Base-by-base conservation (phyloP, 371 early-diverging fungal species). In the Batrachochytrium dendrobatidis region DNA sequence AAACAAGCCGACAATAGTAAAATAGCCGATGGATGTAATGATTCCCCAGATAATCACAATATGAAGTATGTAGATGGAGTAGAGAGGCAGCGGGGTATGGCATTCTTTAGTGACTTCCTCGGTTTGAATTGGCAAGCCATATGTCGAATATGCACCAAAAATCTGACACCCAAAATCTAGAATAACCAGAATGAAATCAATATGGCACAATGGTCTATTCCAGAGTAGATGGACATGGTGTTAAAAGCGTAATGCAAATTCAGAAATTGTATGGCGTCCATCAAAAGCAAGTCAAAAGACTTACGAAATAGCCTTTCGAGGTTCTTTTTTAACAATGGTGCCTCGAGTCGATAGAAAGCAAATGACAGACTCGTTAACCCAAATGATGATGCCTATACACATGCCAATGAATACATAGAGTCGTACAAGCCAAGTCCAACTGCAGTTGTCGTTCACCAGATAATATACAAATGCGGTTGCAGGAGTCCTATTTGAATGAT, bases 1-100 rank as follows among this genome's bases (percentile, higher is more conserved):
- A 28, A 67, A 60, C 25, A 62, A 18, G 12, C 24, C 54, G 31
- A 71, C 24, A n/a, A 58, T 51, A 15, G 65, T 3, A 52, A 71
- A 65, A 52, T 56, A 71, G 32, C 65, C 25, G 8, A 39, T 18
- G 3, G 58, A 28, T 3, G 67, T 57, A 12, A 60, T 5, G 44
- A 71, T 46, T 25, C 54, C 48, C 71, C 71, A 71, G 35, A 63
- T 50, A 22, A 63, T 54, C 22, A 71, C 67, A 60, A 67, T 64
- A 22, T 63, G 58, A 20, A 67, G 48, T 1, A 71, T 51, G 17
- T 34, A 25, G 20, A 60, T 55, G n/a, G 56, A 26, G 48, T 46
- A 5, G 48, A 7, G 22, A 4, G 48, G 48, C 7, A 28, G n/a
- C n/a, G 28, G 48, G 48, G n/a, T 46, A 28, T 22, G 4, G 8